Conservation (phyloP, 148 eudicot species). For the Persicaria tinctoria region DNA sequence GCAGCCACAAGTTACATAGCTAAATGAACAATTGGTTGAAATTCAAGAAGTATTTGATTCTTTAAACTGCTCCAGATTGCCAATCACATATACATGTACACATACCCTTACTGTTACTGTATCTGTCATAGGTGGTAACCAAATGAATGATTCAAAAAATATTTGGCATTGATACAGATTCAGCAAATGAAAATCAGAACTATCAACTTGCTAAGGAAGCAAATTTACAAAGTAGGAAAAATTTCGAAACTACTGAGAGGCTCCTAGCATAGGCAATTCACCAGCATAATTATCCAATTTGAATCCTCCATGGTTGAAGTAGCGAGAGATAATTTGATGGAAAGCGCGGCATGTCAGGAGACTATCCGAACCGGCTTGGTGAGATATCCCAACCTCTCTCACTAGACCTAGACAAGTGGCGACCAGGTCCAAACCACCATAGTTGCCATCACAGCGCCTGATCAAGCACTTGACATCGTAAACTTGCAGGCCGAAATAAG, state of each 20-base stretch:
- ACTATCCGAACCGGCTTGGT: slow-evolving; percentile 84
- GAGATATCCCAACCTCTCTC: slow-evolving; percentile 43
- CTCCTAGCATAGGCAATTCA: slow-evolving; percentile 46
- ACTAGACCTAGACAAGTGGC: slow-evolving; percentile 31
- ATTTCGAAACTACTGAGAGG: slow-evolving; percentile 17
- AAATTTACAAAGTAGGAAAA: slow-evolving; percentile 16
- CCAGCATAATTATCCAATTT: slow-evolving; percentile 33
- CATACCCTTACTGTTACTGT: neutral
- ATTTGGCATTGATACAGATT: neutral
- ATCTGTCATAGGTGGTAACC: neutral
- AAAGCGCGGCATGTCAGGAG: slow-evolving; percentile 56
- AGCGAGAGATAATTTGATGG: slow-evolving; percentile 27
- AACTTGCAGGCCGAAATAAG: slow-evolving; percentile 41
- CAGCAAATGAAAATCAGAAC: neutral
- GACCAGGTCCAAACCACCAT: slow-evolving; percentile 57
- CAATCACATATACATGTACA: neutral
- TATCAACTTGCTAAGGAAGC: neutral
- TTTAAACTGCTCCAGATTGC: neutral
- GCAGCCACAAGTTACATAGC: neutral
- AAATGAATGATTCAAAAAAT: neutral
- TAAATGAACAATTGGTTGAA: neutral
- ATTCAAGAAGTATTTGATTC: neutral
- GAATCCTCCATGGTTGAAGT: slow-evolving; percentile 23
- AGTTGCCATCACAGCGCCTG: slow-evolving; percentile 38
- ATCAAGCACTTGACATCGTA: slow-evolving; percentile 63